Base-by-base conservation (phyloP, 176 grass and related monocot species). In the Poa pratensis region DNA sequence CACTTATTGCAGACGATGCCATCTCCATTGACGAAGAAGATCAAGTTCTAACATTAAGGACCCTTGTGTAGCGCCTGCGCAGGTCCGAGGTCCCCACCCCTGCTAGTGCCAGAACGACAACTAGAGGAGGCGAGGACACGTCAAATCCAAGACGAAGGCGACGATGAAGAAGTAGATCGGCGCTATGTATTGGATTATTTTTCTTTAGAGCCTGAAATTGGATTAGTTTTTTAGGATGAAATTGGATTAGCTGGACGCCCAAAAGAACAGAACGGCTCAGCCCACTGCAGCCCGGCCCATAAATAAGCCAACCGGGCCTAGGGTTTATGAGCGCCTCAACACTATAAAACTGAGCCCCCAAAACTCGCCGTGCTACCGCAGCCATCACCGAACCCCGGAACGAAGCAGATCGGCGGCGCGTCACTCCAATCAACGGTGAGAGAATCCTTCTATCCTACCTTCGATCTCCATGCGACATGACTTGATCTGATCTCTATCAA, bases 321-420 rank as follows among this genome's bases (percentile, higher is more conserved):
- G 87, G 81, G 87, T 88, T 88, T 80, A 79, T 26, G 22, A 45
- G 30, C 54, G 24, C 45, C 75, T 9, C 51, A 13, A 9, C 9
- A 16, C 24, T 76, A 87, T 87, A 82, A 87, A 69, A 23, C 0
- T 1, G 13, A 14, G 8, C 37, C 9, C 67, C 71, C 62, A 76
- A 82, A 69, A 5, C 37, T 69, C 72, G 9, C 27, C 61, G 50
- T 22, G 61, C 22, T 57, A 26, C 72, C 79, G 80, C 72, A 69
- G 62, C 79, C 51, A 35, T 14, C 63, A 69, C 20, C 50, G 71
- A 82, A 20, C 37, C 1, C 34, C 34, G 23, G 69, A 76, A 40
- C 13, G 53, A 73, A 78, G 65, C 64, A 71, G 66, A 73, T 76
- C 18, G 60, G 64, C 75, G 74, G 65, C 79, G 63, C 52, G 73